Evolutionary conservation across 176 grass and related monocot species (phyloP).

Genomic region (bread wheat (Triticum aestivum)): IWGSC_CS_RefSeq_v2.1 NC_057797.1:168401018-168401517

Average conservation of each 20-base stretch:
- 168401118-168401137: no score
- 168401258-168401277: neutral
- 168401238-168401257: neutral
- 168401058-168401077: neutral
- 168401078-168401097: conserved; percentile 5
- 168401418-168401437: neutral
- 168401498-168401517: neutral
- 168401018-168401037: neutral
- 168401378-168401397: neutral
- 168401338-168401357: neutral
- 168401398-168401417: neutral
- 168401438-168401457: neutral
- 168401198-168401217: neutral
- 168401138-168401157: neutral
- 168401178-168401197: neutral
- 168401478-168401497: conserved; percentile 8
- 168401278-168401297: conserved; percentile 16
- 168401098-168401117: conserved; percentile 8
- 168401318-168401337: neutral
- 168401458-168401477: conserved; percentile 22
- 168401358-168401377: no score
- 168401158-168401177: neutral
- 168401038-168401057: neutral
- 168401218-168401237: neutral
- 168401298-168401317: conserved; percentile 2